phyloP scores from a whole-genome alignment of 305 asterid genomes.

The Fraxinus dipetala region DNA sequence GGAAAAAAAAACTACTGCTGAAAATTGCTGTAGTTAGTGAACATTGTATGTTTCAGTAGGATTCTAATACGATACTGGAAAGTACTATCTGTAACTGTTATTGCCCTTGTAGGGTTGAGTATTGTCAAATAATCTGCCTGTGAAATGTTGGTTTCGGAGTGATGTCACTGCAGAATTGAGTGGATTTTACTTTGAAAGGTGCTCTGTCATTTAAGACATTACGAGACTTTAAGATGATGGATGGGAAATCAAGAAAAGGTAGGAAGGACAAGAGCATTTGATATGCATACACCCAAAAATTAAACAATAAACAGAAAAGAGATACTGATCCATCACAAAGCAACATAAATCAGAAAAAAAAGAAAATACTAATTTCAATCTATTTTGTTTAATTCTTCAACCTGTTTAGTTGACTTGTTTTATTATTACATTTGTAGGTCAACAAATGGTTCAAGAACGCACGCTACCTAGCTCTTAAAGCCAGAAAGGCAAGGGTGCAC shows the following conservation, averaged over 20 bases:
- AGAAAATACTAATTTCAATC: constrained; percentile 1
- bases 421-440: constrained; percentile 53
- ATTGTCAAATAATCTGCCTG: not conserved
- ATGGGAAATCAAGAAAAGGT: not conserved
- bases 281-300: not conserved
- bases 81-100: not conserved
- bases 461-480: constrained; percentile 83
- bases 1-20: not conserved
- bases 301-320: constrained; percentile 2
- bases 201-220: not conserved
- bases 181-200: not conserved
- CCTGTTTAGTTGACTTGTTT: constrained; percentile 18
- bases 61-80: not conserved
- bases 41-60: not conserved
- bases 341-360: constrained; percentile 25
- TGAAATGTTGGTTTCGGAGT: not conserved
- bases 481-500: constrained; percentile 65
- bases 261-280: not conserved
- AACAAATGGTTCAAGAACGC: constrained; percentile 99
- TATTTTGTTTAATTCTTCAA: constrained; percentile 6
- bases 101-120: not conserved
- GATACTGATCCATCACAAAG: constrained; percentile 1
- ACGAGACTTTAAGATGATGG: not conserved
- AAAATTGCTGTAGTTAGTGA: constrained; percentile 10
- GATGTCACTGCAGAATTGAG: not conserved